Evolutionary conservation across 2,329 filamentous ascomycete genomes (phyloP).

Genomic region (Pyricularia pennisetigena): DNA sequence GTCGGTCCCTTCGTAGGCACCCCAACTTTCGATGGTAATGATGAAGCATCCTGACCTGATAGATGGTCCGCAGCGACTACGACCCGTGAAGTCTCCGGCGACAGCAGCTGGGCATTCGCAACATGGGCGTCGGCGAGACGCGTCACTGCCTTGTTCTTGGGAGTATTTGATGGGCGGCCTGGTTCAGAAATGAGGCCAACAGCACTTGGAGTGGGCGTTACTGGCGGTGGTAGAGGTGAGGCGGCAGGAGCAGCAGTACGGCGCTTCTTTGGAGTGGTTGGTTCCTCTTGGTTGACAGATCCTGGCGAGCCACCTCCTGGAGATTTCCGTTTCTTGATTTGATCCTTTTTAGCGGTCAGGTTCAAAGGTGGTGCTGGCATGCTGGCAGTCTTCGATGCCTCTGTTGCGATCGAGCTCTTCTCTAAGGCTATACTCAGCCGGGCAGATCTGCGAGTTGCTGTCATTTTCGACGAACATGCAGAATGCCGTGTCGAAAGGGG

Average conservation of each 20-base stretch:
- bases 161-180: conserved; percentile 21
- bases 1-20: conserved; percentile 25
- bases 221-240: conserved; percentile 20
- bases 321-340: conserved; percentile 20
- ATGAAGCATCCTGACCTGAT: conserved; percentile 27
- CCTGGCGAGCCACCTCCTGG: background rate
- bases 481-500: background rate
- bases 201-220: conserved; percentile 37
- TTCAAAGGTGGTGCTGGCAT: conserved; percentile 9
- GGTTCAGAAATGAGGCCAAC: conserved; percentile 24
- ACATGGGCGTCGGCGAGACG: conserved; percentile 53
- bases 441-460: conserved; percentile 20
- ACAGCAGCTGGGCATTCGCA: conserved; percentile 63
- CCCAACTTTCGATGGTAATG: conserved; percentile 23
- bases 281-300: background rate
- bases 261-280: conserved; percentile 15
- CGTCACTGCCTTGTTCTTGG: conserved; percentile 29
- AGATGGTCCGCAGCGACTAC: conserved; percentile 40
- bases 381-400: conserved; percentile 3
- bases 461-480: background rate
- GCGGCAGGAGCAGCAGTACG: conserved; percentile 19
- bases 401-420: conserved; percentile 2
- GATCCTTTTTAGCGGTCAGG: background rate
- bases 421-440: conserved; percentile 25
- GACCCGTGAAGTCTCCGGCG: conserved; percentile 57